These are phyloP conservation scores for Coelastrella sp. DNA, from an alignment of 139 green algal species.

Conservation along the genomic window DNA sequence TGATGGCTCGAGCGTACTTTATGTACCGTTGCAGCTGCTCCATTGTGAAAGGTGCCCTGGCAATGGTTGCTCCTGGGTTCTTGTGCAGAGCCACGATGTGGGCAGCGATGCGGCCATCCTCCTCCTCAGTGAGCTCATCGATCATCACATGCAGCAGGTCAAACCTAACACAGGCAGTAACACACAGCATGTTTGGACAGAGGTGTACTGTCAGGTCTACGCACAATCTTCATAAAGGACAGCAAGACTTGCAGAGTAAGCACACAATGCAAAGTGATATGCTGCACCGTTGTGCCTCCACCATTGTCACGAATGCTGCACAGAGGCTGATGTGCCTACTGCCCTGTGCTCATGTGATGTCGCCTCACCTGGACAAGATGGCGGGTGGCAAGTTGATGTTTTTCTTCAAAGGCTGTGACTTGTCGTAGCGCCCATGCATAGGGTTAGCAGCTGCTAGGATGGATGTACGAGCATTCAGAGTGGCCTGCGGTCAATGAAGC, in stretches of 20 bases:
- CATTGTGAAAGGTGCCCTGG: conserved; percentile 81
- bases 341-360: background rate
- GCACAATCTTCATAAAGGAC: background rate
- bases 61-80: conserved; percentile 56
- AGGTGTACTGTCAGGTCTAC: too few species aligned
- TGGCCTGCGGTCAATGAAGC: conserved; percentile 69
- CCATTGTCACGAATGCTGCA: too few species aligned
- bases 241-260: background rate
- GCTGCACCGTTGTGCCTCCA: too few species aligned
- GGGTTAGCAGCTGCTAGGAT: conserved; percentile 98
- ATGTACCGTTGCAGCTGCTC: conserved; percentile 96
- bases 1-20: conserved; percentile 90
- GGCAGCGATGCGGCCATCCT: conserved; percentile 81
- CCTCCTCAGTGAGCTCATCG: conserved; percentile 86
- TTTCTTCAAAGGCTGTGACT: conserved; percentile 88
- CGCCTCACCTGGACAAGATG: conserved; percentile 87
- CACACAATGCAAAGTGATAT: background rate
- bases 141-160: conserved; percentile 97
- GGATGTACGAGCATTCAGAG: conserved; percentile 93
- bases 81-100: conserved; percentile 89
- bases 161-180: conserved; percentile 71
- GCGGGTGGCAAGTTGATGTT: conserved; percentile 92
- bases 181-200: too few species aligned
- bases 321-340: too few species aligned
- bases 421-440: conserved; percentile 93